phyloP scores from a whole-genome alignment of 495 filamentous ascomycete genomes.

The Jackrogersella minutella region DNA sequence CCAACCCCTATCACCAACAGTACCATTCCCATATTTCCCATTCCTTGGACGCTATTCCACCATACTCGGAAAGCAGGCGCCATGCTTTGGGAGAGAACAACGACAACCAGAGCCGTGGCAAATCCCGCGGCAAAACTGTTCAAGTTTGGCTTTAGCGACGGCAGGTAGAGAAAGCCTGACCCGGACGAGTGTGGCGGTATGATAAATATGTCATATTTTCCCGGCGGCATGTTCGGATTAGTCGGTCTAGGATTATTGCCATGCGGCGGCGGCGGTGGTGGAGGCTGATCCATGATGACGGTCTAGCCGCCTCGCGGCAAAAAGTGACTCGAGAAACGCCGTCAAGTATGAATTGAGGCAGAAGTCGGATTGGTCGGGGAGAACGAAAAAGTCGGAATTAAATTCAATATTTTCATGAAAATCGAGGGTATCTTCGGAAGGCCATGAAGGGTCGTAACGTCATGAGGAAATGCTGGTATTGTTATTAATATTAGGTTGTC shows the following conservation, averaged over 20 bases:
- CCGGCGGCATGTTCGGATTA: conserved; percentile 68
- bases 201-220: conserved; percentile 97
- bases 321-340: conserved; percentile 8
- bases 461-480: conserved; percentile 30
- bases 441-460: conserved; percentile 50
- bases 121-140: conserved; percentile 93
- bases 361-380: conserved; percentile 1
- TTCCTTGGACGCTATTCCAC: conserved; percentile 67
- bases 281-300: conserved; percentile 30
- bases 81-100: conserved; percentile 72
- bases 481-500: conserved; percentile 16
- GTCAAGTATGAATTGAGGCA: conserved; percentile 19
- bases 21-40: conserved; percentile 67
- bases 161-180: conserved; percentile 91
- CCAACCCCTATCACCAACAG: conserved; percentile 72
- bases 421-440: conserved; percentile 47
- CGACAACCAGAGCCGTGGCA: conserved; percentile 70
- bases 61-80: conserved; percentile 73
- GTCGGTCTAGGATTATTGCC: conserved; percentile 63
- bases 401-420: conserved; percentile 19
- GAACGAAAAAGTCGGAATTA: conserved; percentile 42
- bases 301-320: conserved; percentile 24
- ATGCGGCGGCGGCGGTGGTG: conserved; percentile 60
- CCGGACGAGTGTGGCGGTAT: conserved; percentile 94
- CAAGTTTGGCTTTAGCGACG: conserved; percentile 80